Evolutionary conservation across 139 green algal genomes (phyloP), one percentile per base, ranked within the genome.

Genomic region (Microglena sp.): DNA sequence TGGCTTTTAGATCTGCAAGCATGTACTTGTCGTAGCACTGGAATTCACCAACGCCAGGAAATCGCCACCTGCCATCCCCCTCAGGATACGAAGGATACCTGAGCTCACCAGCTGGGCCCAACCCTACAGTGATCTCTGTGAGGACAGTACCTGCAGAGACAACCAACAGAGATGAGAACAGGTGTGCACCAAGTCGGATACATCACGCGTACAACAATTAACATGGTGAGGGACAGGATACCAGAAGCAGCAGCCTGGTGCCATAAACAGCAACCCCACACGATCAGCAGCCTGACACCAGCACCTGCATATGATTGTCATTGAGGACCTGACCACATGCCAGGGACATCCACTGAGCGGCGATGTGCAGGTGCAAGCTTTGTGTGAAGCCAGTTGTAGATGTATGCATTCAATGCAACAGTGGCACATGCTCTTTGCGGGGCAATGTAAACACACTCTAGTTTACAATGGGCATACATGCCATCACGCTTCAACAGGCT

Each of bases 11-110:
- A 64, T 82, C 72, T 18, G 67, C 73, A 18, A 99, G 84, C 93
- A 98, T 97, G 84, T 95, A 97, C 68, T 80, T 83, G 80, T 99
- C 93, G 69, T 96, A 97, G 83, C 93, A 98, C 79, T 99, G 93
- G 80, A 98, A 98, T 77, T 98, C 89, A 22, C 93, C 93, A 18
- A 98, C 90, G 6, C 93, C 93, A 4, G 93, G 93, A 66, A 98
- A 98, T 22, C 87, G 79, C 92, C 92, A 98, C 27, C 88, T 79
- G 2, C 88, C 89, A 55, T 95, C 88, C 1, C 90, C 90, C 61
- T 97, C 90, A 11, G 92, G 94, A 71, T 99, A 99, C 0, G 89
- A 84, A 1, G 94, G 94, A 68, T 98, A 99, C 26, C 94, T 78
- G 61, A 98, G 83, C 85, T 99, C 94, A 18, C 94, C 94, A 11